A percentile compares a stretch with the other conserved stretches of the same genome.
Conservation (phyloP, 2,329 filamentous ascomycete species). For the Endoconidiophora polonica region DNA sequence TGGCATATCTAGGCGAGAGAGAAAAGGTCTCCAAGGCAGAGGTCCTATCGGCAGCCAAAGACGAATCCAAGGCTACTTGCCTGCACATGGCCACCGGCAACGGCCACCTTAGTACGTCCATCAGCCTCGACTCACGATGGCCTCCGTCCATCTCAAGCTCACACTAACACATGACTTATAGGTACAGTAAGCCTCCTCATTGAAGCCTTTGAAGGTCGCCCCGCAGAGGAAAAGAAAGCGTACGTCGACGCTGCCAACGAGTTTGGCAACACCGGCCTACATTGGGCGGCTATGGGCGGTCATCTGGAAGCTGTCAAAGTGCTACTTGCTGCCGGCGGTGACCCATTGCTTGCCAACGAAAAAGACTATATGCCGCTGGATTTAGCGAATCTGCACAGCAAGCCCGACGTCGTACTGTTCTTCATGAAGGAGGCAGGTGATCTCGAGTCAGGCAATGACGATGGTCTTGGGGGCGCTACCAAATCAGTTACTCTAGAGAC, state of each 20-base stretch:
- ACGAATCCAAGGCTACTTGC: conserved; percentile 61
- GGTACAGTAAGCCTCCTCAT: conserved; percentile 30
- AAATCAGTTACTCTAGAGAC: conserved; percentile 12
- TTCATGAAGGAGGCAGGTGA: conserved; percentile 33
- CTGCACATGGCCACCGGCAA: conserved; percentile 91
- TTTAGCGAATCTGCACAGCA: conserved; percentile 53
- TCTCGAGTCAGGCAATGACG: conserved; percentile 29
- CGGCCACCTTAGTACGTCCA: conserved; percentile 53
- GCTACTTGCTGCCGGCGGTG: conserved; percentile 55
- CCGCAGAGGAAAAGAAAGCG: conserved; percentile 25
- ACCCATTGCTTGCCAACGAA: conserved; percentile 62
- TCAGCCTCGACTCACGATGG: no score
- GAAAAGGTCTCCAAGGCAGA: conserved; percentile 43
- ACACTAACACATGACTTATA: conserved; percentile 15
- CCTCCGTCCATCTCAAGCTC: neutral
- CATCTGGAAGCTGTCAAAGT: conserved; percentile 66
- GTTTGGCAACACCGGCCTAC: conserved; percentile 77
- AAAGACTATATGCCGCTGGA: conserved; percentile 70
- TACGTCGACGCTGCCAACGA: conserved; percentile 57
- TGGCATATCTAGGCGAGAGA: conserved; percentile 44
- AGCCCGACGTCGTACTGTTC: conserved; percentile 47
- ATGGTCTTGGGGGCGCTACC: conserved; percentile 17
- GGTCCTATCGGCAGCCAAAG: conserved; percentile 53
- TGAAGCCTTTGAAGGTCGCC: conserved; percentile 24
- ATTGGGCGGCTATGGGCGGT: conserved; percentile 86